Conservation (phyloP, 257 asterid species). For the Thymus quinquecostatus region DNA sequence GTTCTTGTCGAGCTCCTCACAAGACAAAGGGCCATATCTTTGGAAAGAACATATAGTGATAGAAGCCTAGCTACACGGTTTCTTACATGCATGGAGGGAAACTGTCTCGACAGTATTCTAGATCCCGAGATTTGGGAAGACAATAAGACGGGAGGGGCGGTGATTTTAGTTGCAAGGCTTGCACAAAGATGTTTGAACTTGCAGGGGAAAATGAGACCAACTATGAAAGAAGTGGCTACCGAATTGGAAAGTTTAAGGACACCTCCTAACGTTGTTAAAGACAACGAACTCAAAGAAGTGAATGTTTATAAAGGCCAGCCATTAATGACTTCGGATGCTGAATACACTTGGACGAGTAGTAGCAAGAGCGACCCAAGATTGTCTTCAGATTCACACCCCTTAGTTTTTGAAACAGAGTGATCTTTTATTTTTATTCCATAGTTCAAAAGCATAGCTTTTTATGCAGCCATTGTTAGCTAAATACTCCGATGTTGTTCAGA, state of each 20-base stretch:
- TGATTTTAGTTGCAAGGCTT: conserved; percentile 26
- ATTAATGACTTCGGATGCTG: background rate
- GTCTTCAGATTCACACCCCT: background rate
- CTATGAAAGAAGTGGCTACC: too few species aligned
- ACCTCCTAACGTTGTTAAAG: background rate
- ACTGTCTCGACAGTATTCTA: background rate
- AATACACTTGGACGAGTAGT: background rate
- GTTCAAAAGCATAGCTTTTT: too few species aligned
- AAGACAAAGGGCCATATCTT: conserved; percentile 2
- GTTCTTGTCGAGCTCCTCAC: conserved; percentile 30
- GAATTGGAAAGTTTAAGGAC: too few species aligned
- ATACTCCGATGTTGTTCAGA: too few species aligned
- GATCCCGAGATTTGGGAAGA: conserved; percentile 10
- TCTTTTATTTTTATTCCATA: too few species aligned
- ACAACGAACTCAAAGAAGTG: too few species aligned
- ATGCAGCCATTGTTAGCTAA: too few species aligned
- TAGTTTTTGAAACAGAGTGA: background rate
- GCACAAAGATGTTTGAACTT: background rate
- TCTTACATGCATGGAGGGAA: background rate
- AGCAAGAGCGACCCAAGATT: background rate
- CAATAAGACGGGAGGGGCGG: conserved; percentile 8
- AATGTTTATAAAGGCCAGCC: too few species aligned
- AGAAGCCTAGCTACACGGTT: background rate
- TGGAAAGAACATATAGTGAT: background rate
- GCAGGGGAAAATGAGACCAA: too few species aligned